Conservation (phyloP, 140 eudicot species). For the Stevia rebaudiana region DNA sequence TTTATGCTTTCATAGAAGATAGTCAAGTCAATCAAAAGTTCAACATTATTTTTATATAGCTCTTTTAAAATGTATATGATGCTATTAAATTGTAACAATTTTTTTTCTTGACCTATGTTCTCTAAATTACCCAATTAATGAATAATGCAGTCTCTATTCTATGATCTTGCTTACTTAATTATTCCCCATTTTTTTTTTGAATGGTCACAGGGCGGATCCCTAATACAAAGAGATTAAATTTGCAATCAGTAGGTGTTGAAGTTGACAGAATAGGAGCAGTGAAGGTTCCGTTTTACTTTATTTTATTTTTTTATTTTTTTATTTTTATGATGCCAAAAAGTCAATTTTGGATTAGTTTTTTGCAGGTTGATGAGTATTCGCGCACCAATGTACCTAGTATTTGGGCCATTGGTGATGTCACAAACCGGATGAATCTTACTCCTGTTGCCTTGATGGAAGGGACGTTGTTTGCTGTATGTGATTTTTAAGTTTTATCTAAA, state of each 20-base stretch:
- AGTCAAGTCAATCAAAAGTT: neutral
- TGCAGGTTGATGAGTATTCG: conserved; percentile 21
- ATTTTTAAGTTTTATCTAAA: conserved; percentile 1
- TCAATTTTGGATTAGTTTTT: neutral
- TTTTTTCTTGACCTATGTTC: neutral
- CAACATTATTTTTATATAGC: neutral
- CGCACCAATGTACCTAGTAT: conserved; percentile 8
- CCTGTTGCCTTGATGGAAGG: conserved; percentile 20
- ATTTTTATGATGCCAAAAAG: neutral
- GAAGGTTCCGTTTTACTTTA: conserved; percentile 41
- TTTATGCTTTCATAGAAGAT: conserved; percentile 5
- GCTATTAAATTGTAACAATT: conserved; percentile 1
- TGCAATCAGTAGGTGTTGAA: conserved; percentile 83
- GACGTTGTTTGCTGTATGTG: conserved; percentile 73
- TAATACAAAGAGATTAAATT: conserved; percentile 80
- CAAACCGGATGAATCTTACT: conserved; percentile 18
- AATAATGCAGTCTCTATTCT: neutral
- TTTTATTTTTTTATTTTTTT: neutral
- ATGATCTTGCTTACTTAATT: neutral
- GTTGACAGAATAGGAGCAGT: conserved; percentile 71
- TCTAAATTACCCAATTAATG: neutral
- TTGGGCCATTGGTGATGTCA: conserved; percentile 16
- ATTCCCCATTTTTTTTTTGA: neutral
- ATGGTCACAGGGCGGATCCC: conserved; percentile 70
- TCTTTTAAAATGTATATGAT: neutral